Evolutionary conservation across 2,329 filamentous ascomycete species (phyloP).

Genomic region (Aspergillus eucalypticola): DNA sequence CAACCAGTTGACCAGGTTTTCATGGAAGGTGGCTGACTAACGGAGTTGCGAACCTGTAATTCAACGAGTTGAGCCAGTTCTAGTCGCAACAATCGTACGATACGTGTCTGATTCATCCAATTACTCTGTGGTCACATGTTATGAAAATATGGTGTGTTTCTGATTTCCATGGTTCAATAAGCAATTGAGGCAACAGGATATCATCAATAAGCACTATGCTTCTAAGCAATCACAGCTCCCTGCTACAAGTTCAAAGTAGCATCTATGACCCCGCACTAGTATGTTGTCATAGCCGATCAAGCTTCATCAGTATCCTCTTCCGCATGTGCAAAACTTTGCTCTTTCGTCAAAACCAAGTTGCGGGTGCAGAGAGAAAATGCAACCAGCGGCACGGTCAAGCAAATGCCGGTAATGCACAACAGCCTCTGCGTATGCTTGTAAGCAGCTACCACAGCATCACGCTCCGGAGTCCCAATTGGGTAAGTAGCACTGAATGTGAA

Average conservation of each 20-base stretch:
- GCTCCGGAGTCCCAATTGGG: constrained; percentile 47
- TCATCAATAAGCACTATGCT: not conserved
- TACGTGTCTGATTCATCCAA: no score
- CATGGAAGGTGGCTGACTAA: not conserved
- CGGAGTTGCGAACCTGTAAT: not conserved
- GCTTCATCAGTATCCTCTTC: constrained; percentile 20
- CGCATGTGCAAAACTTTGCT: constrained; percentile 48
- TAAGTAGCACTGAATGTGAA: constrained; percentile 40
- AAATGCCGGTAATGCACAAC: constrained; percentile 54
- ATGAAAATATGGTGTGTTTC: no score
- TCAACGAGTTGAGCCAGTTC: no score
- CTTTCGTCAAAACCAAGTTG: constrained; percentile 48
- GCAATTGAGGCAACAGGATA: not conserved
- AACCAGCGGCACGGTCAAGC: constrained; percentile 50
- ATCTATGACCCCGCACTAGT: not conserved
- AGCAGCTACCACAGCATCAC: constrained; percentile 46
- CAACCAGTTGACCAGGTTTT: not conserved
- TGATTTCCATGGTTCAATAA: not conserved
- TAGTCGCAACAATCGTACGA: no score
- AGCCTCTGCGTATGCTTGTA: constrained; percentile 51
- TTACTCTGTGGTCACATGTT: no score
- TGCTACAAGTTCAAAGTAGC: not conserved
- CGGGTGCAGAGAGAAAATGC: constrained; percentile 48
- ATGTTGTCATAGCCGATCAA: not conserved
- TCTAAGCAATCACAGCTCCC: not conserved